A percentile compares a stretch with the other conserved stretches of the same genome.
Evolutionary conservation across 2,329 filamentous ascomycete species (phyloP).

Genomic region (Penicillium thymicola): DNA sequence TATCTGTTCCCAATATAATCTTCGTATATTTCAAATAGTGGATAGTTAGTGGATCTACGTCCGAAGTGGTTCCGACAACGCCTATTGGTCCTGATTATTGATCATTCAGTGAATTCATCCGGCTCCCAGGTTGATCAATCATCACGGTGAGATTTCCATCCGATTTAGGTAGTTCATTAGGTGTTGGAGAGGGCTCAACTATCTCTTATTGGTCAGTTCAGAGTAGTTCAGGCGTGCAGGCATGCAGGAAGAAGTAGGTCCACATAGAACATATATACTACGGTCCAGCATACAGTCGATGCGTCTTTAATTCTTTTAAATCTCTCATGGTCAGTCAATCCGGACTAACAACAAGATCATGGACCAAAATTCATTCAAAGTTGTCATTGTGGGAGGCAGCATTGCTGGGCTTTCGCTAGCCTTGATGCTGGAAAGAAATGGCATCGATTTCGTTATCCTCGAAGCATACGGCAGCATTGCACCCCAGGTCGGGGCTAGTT

Average conservation of each 20-base stretch:
- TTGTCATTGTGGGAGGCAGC: constrained; percentile 50
- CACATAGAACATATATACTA: background rate
- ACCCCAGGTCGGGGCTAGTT: constrained; percentile 48
- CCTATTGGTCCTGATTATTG: constrained; percentile 5
- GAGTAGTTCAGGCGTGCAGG: background rate
- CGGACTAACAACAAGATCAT: background rate
- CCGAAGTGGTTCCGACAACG: background rate
- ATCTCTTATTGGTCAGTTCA: background rate
- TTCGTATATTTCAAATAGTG: background rate
- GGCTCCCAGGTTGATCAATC: background rate
- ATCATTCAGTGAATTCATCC: background rate
- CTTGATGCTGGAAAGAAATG: constrained; percentile 43
- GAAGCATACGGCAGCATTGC: constrained; percentile 45
- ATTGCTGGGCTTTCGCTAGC: constrained; percentile 48
- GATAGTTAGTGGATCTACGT: background rate
- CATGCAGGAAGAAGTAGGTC: background rate
- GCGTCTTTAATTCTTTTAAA: background rate
- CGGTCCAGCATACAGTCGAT: background rate
- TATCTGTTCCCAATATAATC: background rate
- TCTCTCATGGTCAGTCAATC: background rate
- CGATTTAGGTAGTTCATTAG: background rate
- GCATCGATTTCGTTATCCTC: constrained; percentile 47
- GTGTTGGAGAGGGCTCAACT: background rate
- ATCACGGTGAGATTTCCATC: background rate
- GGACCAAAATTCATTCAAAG: constrained; percentile 16